Percentiles rank a stretch among this genome's conserved stretches.
These are phyloP conservation scores for Nicotiana sylvestris DNA, from an alignment of 257 asterid genomes.

Conservation along the genomic window DNA sequence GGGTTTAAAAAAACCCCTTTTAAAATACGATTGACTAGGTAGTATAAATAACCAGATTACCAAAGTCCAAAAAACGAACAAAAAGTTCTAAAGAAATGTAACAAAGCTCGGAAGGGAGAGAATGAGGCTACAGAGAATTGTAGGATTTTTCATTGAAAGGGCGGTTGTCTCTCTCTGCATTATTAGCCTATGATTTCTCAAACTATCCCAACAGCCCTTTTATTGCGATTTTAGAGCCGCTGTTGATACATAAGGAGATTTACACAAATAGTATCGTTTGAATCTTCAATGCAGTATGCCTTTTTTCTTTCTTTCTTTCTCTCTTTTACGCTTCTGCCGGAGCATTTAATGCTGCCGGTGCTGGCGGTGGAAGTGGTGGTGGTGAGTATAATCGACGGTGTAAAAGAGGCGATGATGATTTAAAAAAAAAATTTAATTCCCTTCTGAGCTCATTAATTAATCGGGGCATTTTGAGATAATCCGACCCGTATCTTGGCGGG, in stretches of 20 bases:
- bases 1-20: no score
- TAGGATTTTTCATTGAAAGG: slow-evolving; percentile 23
- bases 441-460: not conserved
- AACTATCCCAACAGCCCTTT: not conserved
- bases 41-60: no score
- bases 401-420: slow-evolving; percentile 9
- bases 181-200: slow-evolving; percentile 22
- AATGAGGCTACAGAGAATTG: not conserved
- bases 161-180: slow-evolving; percentile 53
- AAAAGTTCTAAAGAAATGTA: no score
- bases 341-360: not conserved
- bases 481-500: slow-evolving; percentile 5
- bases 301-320: not conserved
- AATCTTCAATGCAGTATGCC: not conserved
- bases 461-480: not conserved
- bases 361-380: no score
- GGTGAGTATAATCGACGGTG: not conserved
- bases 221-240: no score
- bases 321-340: not conserved
- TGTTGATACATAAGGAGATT: no score
- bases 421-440: not conserved
- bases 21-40: no score
- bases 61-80: no score
- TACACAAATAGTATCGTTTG: not conserved
- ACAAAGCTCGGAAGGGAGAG: no score